Conservation (phyloP, 768 basidiomycete species). For the Kwoniella sp. region DNA sequence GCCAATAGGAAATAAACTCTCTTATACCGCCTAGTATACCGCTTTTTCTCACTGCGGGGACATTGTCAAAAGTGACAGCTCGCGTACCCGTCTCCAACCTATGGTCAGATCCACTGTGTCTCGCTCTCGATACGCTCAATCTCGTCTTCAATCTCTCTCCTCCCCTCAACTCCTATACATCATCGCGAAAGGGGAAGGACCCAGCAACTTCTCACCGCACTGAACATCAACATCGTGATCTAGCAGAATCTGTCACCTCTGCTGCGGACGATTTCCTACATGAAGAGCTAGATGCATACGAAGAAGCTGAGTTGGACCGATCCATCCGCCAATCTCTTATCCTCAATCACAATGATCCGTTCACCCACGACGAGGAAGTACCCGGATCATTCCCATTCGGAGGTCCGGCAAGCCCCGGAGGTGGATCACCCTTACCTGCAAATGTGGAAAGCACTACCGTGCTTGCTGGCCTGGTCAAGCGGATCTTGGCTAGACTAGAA, state of each 20-base stretch:
- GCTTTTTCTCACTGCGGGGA: slow-evolving; percentile 69
- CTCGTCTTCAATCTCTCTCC: slow-evolving; percentile 37
- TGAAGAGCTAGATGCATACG: slow-evolving; percentile 71
- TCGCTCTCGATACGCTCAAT: slow-evolving; percentile 45
- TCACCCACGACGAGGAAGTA: slow-evolving; percentile 32
- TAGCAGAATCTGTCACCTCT: slow-evolving; percentile 78
- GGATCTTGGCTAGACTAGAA: slow-evolving; percentile 52
- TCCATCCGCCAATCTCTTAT: slow-evolving; percentile 64
- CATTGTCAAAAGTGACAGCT: slow-evolving; percentile 72
- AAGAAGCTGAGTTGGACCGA: slow-evolving; percentile 70
- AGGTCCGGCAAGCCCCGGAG: slow-evolving; percentile 4
- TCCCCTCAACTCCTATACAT: neutral
- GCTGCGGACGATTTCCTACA: slow-evolving; percentile 85
- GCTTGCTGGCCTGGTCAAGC: slow-evolving; percentile 55
- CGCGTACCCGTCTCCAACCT: slow-evolving; percentile 64
- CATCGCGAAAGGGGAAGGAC: slow-evolving; percentile 54
- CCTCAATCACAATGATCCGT: slow-evolving; percentile 39
- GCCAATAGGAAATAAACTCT: slow-evolving; percentile 72
- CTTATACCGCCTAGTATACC: slow-evolving; percentile 66
- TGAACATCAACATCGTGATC: slow-evolving; percentile 56
- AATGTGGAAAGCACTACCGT: slow-evolving; percentile 52
- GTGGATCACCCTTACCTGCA: slow-evolving; percentile 19
- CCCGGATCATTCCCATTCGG: slow-evolving; percentile 41
- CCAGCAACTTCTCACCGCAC: slow-evolving; percentile 8
- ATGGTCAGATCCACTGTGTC: slow-evolving; percentile 44